Base-by-base conservation (phyloP, 352 stramenopile species). In the Aphanomyces invadans region DNA sequence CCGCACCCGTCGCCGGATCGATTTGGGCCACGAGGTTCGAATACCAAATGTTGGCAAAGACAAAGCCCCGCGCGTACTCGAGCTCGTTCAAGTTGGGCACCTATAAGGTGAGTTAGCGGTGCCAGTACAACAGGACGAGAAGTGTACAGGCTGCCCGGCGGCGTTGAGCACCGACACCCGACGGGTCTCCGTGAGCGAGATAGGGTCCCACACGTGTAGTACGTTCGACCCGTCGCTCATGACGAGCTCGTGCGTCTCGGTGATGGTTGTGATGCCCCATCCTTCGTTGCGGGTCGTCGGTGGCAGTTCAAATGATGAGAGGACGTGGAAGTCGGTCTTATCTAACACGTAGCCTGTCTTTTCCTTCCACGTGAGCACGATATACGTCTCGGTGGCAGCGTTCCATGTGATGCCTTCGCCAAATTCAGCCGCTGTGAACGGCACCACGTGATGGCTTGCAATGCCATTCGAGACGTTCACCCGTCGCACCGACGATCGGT, bases 41-140 rank as follows among this genome's bases (percentile, higher is more conserved):
- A 73, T 95, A 96, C 95, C 95, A 98, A 64, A 98, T 85, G 76
- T 98, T 98, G 21, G 90, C 93, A 63, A 97, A 95, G 56, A 98
- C 86, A 51, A 87, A 88, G 17, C 92, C 92, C 46, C 95, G 90
- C 45, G 88, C 95, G 49, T 82, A 85, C 73, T 98, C 95, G 21
- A 98, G 78, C 71, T 98, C 95, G 70, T 98, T 98, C 32, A 98
- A 70, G 44, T 90, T 63, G n/a, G 70, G 55, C 45, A 96, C 78
- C 46, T 44, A 19, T 26, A 57, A 28, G 19, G 38, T n/a, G 36
- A 10, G 3, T 46, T 2, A 39, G 9, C 9, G 5, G 29, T 28
- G 48, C 0, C 5, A 25, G 3, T 23, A 3, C 23, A 39, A 29
- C 23, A 60, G 3, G 17, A 1, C n/a, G 9, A 44, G 53, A 33